Percentiles rank a stretch among this genome's conserved stretches.
phyloP scores from a whole-genome alignment of 495 filamentous ascomycete species.

The Aspergillus panamensis region DNA sequence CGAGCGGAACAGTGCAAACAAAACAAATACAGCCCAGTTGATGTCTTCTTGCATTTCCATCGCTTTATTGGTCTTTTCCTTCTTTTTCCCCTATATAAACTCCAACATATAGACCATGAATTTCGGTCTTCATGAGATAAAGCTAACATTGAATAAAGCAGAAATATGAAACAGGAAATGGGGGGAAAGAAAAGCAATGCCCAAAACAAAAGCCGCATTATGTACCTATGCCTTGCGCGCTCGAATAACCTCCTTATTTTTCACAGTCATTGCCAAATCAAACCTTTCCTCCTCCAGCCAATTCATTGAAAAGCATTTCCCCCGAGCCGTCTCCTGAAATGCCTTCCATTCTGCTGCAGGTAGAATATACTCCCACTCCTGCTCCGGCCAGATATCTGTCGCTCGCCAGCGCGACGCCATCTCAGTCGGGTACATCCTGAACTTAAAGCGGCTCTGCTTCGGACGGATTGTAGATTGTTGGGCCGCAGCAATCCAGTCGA shows the following conservation, averaged over 20 bases:
- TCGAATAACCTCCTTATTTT: neutral
- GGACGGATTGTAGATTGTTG: neutral
- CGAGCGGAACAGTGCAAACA: too few relatives aligned
- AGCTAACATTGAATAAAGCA: too few relatives aligned
- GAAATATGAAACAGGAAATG: too few relatives aligned
- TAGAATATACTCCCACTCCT: conserved; percentile 11
- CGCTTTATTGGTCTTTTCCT: too few relatives aligned
- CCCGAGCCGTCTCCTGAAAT: neutral
- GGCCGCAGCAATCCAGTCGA: neutral
- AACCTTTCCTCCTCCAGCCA: conserved; percentile 6
- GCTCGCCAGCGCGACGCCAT: conserved; percentile 2
- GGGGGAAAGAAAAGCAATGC: too few relatives aligned
- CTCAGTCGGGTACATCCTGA: neutral
- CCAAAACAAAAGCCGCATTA: too few relatives aligned
- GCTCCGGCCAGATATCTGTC: conserved; percentile 8
- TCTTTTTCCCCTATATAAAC: too few relatives aligned
- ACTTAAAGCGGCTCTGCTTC: neutral
- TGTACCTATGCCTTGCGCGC: too few relatives aligned
- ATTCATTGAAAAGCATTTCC: neutral
- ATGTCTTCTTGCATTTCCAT: too few relatives aligned
- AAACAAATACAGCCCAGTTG: too few relatives aligned
- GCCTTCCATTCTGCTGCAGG: neutral
- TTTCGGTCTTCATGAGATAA: too few relatives aligned
- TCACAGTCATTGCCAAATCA: neutral
- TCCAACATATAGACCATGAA: too few relatives aligned